phyloP scores from a whole-genome alignment of 2,329 filamentous ascomycete species.

The Elsinoe ampelina region DNA sequence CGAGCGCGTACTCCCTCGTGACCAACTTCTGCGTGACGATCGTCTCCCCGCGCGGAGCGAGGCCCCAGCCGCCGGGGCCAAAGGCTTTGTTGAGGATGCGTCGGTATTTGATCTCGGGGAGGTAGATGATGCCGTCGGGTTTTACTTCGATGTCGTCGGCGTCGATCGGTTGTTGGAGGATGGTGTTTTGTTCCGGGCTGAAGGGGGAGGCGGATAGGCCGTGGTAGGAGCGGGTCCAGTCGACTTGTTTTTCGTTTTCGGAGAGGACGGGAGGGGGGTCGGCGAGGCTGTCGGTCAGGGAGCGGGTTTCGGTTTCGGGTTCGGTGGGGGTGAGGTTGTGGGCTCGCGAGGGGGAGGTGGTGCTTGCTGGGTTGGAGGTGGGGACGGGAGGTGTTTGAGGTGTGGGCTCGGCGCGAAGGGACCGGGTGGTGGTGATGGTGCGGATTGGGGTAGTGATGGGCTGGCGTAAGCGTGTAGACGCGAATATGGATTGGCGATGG shows the following conservation, averaged over 20 bases:
- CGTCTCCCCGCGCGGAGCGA: slow-evolving; percentile 78
- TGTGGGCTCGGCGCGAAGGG: neutral
- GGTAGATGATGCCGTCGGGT: slow-evolving; percentile 89
- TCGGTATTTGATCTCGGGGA: slow-evolving; percentile 97
- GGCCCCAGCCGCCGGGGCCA: slow-evolving; percentile 89
- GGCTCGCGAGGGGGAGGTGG: slow-evolving; percentile 15
- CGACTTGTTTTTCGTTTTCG: slow-evolving; percentile 47
- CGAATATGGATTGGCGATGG: neutral
- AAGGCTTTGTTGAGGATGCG: slow-evolving; percentile 84
- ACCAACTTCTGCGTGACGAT: slow-evolving; percentile 72
- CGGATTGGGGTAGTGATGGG: neutral
- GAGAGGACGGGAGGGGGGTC: slow-evolving; percentile 41
- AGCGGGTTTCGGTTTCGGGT: slow-evolving; percentile 24
- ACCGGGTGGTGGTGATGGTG: neutral
- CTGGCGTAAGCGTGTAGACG: neutral
- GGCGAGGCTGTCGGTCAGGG: slow-evolving; percentile 43
- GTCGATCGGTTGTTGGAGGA: slow-evolving; percentile 59
- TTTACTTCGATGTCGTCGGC: slow-evolving; percentile 86
- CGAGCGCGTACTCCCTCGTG: slow-evolving; percentile 86
- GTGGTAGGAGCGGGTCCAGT: slow-evolving; percentile 80
- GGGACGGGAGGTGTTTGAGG: neutral
- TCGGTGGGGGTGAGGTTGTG: slow-evolving; percentile 20
- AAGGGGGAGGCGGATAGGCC: slow-evolving; percentile 66
- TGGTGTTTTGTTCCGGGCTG: slow-evolving; percentile 55
- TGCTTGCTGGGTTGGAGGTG: slow-evolving; percentile 12